A percentile compares a stretch with the other conserved stretches of the same genome.
These are phyloP conservation scores for Coemansia sp. DNA, from an alignment of 192 early-diverging fungal species.

Conservation along the genomic window DNA sequence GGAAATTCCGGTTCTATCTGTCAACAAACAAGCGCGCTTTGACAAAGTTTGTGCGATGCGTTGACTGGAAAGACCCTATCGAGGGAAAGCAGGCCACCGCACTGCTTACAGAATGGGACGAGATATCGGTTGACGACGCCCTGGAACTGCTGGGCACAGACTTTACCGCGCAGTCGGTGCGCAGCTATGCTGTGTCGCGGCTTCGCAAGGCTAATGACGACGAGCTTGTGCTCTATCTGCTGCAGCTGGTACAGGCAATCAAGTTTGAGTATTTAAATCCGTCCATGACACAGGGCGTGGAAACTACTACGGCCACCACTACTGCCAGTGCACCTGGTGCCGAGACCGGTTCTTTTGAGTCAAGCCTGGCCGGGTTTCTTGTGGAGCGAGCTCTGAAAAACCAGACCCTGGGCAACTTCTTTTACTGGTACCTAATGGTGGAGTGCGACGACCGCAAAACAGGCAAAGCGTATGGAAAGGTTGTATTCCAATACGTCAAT, in stretches of 20 bases:
- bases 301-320: constrained; percentile 6
- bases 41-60: constrained; percentile 97
- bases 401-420: constrained; percentile 86
- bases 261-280: constrained; percentile 85
- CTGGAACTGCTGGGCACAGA: constrained; percentile 87
- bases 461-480: constrained; percentile 86
- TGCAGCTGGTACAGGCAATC: constrained; percentile 97
- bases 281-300: constrained; percentile 26
- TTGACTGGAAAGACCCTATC: constrained; percentile 89
- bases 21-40: constrained; percentile 91
- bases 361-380: constrained; percentile 82
- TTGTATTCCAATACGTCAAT: constrained; percentile 80
- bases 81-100: constrained; percentile 93
- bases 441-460: constrained; percentile 86
- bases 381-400: constrained; percentile 86
- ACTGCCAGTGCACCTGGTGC: background rate
- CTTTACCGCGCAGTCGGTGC: constrained; percentile 82
- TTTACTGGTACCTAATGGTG: constrained; percentile 98
- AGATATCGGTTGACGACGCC: constrained; percentile 94
- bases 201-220: constrained; percentile 91
- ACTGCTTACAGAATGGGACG: constrained; percentile 83
- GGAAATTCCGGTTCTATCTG: constrained; percentile 97
- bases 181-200: constrained; percentile 86
- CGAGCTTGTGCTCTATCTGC: constrained; percentile 90
- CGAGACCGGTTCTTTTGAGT: constrained; percentile 30